phyloP scores from a whole-genome alignment of 352 stramenopile species.

The Globisporangium acanthophoron region DNA sequence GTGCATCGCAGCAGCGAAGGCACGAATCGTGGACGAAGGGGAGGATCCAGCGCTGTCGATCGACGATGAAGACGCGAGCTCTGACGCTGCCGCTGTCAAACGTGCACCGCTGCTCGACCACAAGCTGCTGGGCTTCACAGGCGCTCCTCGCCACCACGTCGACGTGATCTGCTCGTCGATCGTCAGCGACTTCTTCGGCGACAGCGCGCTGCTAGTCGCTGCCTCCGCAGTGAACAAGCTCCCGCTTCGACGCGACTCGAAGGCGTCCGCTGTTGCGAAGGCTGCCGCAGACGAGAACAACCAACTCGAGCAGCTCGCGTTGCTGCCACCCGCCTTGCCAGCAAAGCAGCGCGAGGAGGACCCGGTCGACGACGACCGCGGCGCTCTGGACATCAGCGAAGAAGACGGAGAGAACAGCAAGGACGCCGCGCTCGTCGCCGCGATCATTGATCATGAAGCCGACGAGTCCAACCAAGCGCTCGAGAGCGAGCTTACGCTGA shows the following conservation, averaged over 20 bases:
- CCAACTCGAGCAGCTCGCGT: conserved; percentile 6
- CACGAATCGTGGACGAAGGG: background rate
- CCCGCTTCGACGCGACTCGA: background rate
- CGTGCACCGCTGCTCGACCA: too few relatives aligned
- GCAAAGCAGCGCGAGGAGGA: background rate
- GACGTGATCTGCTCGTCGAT: conserved; percentile 43
- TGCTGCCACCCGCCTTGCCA: background rate
- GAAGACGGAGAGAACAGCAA: background rate
- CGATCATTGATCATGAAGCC: conserved; percentile 9
- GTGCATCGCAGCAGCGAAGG: background rate
- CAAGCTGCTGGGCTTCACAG: background rate
- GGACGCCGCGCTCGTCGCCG: conserved; percentile 7
- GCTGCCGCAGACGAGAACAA: background rate
- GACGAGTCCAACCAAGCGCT: conserved; percentile 10
- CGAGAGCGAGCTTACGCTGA: conserved; percentile 1
- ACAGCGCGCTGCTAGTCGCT: background rate
- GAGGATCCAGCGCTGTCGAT: conserved; percentile 7
- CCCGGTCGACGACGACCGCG: background rate
- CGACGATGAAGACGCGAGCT: background rate
- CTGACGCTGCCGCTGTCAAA: background rate
- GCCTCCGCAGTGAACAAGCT: background rate
- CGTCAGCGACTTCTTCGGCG: conserved; percentile 33
- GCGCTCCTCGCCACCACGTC: conserved; percentile 15
- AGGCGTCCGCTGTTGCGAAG: background rate
- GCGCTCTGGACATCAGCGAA: background rate